These are phyloP conservation scores for Alloteropsis semialata DNA, from an alignment of 176 grass and related monocot genomes.

Conservation along the genomic window DNA sequence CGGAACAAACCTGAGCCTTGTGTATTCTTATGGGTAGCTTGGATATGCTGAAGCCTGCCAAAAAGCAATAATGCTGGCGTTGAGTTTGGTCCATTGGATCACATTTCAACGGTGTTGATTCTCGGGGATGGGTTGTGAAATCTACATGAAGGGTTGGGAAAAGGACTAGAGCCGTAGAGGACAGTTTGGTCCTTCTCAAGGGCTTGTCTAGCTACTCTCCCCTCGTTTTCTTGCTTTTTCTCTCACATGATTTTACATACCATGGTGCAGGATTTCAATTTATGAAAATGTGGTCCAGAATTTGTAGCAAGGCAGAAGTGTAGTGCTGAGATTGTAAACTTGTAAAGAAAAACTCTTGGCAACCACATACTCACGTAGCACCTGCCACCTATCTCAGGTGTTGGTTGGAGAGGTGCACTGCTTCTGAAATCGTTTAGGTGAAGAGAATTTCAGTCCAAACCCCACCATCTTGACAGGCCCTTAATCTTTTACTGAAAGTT, in stretches of 20 bases:
- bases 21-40: neutral
- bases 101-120: neutral
- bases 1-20: neutral
- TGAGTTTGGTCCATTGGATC: neutral
- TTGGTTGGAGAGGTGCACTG: neutral
- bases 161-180: neutral
- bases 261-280: neutral
- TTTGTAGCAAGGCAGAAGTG: neutral
- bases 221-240: neutral
- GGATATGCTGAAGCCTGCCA: neutral
- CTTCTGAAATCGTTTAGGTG: neutral
- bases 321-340: neutral
- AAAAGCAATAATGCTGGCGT: neutral
- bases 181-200: conserved; percentile 18
- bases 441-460: neutral
- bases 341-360: neutral
- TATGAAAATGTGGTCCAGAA: too few relatives aligned
- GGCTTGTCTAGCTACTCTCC: neutral
- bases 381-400: neutral
- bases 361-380: neutral
- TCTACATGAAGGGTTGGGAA: neutral
- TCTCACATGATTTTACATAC: neutral
- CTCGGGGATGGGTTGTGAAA: neutral
- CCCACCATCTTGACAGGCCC: neutral
- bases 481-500: neutral